Conservation (phyloP, 768 basidiomycete species). For the Wakefieldia striispora region DNA sequence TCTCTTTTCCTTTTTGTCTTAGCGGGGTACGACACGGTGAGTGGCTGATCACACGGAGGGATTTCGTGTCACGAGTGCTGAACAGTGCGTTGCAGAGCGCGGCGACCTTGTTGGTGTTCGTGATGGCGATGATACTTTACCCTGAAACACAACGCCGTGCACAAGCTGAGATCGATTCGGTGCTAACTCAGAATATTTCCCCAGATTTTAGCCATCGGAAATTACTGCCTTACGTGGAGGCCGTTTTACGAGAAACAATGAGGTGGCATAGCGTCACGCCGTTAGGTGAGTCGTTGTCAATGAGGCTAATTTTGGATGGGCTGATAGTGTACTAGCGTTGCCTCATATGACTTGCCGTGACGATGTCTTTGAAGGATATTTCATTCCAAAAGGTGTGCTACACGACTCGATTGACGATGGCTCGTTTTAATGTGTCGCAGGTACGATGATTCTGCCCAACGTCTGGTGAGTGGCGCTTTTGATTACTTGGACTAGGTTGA, state of each 20-base stretch:
- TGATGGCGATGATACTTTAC: constrained; percentile 31
- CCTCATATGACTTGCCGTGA: constrained; percentile 33
- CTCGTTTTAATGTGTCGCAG: constrained; percentile 11
- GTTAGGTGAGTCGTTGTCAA: constrained; percentile 18
- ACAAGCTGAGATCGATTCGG: constrained; percentile 30
- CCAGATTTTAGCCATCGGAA: constrained; percentile 28
- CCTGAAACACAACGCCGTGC: constrained; percentile 31
- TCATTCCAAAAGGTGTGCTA: constrained; percentile 35
- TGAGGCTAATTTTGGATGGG: neutral
- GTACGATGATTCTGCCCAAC: constrained; percentile 28
- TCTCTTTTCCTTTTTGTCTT: neutral
- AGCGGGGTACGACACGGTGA: constrained; percentile 30
- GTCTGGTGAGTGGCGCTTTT: constrained; percentile 22
- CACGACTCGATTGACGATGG: neutral
- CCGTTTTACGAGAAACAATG: constrained; percentile 30
- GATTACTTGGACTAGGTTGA: neutral
- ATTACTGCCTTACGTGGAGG: constrained; percentile 29
- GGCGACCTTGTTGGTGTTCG: constrained; percentile 21
- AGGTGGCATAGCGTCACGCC: constrained; percentile 33
- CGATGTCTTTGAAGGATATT: constrained; percentile 44
- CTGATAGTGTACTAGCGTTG: constrained; percentile 20
- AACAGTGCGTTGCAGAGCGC: constrained; percentile 14
- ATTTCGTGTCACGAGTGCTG: neutral
- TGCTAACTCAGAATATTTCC: constrained; percentile 9
- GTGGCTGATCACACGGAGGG: neutral